Evolutionary conservation across 176 grass and related monocot genomes (phyloP).

Genomic region (Typha latifolia): DNA sequence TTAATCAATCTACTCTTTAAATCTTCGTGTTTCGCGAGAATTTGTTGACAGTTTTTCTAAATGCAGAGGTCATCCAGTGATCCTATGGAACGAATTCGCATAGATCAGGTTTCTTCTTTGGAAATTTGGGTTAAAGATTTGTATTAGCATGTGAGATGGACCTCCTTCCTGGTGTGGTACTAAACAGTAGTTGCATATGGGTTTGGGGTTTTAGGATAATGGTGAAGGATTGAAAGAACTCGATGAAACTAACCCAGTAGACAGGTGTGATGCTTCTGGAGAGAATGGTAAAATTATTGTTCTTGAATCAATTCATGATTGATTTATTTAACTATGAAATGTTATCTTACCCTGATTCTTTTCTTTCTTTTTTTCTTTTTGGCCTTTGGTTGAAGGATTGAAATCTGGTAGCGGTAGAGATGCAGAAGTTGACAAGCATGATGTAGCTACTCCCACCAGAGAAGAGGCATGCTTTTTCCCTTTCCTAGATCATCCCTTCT

Average conservation of each 20-base stretch:
- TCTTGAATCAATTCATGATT: neutral
- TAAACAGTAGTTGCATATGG: neutral
- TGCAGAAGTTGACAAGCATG: neutral
- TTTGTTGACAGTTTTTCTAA: neutral
- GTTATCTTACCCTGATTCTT: neutral
- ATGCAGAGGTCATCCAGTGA: neutral
- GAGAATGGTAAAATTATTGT: neutral
- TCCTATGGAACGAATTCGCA: neutral
- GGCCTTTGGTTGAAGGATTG: neutral
- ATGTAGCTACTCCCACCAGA: neutral
- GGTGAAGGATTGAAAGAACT: neutral
- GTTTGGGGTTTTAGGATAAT: neutral
- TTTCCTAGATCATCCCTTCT: neutral
- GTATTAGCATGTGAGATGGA: neutral
- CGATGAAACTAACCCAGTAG: neutral
- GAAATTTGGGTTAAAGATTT: neutral
- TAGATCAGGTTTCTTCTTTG: neutral
- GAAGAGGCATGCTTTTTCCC: neutral
- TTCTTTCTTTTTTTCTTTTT: neutral
- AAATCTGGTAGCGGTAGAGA: neutral
- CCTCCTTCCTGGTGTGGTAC: neutral
- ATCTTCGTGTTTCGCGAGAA: neutral
- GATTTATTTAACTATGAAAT: neutral
- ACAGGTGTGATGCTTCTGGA: neutral
- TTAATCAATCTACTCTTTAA: neutral